Conservation (phyloP, 176 grass and related monocot species). For the Carex myosuroides region DNA sequence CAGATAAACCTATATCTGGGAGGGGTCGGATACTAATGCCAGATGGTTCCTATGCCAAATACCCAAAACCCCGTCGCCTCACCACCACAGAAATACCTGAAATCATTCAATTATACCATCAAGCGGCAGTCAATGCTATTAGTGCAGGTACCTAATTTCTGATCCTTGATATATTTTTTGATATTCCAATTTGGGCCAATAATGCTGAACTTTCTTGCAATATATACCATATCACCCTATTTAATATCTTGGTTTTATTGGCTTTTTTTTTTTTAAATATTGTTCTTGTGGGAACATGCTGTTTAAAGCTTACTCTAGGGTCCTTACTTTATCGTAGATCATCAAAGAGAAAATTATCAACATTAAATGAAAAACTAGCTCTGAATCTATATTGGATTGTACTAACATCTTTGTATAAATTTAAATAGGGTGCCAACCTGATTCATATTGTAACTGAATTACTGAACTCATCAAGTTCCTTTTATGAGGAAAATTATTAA, state of each 20-base stretch:
- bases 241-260: neutral
- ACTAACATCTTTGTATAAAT: too few species aligned
- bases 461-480: too few species aligned
- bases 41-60: slow-evolving; percentile 62
- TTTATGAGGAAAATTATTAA: too few species aligned
- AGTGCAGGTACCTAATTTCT: slow-evolving; percentile 54
- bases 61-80: slow-evolving; percentile 52
- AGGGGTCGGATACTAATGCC: slow-evolving; percentile 91
- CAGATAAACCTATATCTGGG: slow-evolving; percentile 69
- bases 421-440: too few species aligned
- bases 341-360: too few species aligned
- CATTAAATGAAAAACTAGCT: too few species aligned
- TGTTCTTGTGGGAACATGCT: neutral
- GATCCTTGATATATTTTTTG: neutral
- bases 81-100: slow-evolving; percentile 45
- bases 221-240: neutral
- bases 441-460: too few species aligned
- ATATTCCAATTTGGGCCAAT: neutral
- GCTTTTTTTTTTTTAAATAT: neutral
- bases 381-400: too few species aligned
- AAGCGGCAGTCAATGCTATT: slow-evolving; percentile 65
- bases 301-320: neutral
- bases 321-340: too few species aligned
- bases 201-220: neutral
- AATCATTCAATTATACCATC: slow-evolving; percentile 72